Percentiles rank a stretch among this genome's conserved stretches.
These are phyloP conservation scores for Rubia balearica DNA, from an alignment of 305 asterid genomes.

Conservation along the genomic window DNA sequence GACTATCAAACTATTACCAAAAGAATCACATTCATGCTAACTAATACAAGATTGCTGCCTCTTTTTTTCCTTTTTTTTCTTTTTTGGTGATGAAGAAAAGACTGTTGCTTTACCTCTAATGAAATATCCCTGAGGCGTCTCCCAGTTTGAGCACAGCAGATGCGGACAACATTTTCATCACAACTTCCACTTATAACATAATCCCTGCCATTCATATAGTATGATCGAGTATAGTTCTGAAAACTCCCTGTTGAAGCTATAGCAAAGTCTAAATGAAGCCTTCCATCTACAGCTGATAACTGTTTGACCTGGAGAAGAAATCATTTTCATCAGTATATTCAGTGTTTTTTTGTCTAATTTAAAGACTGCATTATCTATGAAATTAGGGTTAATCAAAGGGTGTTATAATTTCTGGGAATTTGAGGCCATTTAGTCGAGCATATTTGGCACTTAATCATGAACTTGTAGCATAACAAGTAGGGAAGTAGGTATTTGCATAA, in stretches of 20 bases:
- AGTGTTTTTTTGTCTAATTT: conserved; percentile 11
- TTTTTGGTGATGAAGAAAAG: neutral
- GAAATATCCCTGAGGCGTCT: conserved; percentile 81
- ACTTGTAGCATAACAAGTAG: neutral
- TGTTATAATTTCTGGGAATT: neutral
- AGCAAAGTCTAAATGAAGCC: conserved; percentile 68
- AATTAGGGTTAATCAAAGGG: neutral
- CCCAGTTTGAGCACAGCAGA: conserved; percentile 93
- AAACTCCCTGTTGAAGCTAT: conserved; percentile 74
- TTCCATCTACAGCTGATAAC: conserved; percentile 84
- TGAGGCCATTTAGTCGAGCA: neutral
- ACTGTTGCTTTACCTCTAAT: conserved; percentile 51
- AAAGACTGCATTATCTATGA: neutral
- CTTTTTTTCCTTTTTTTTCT: too few relatives aligned
- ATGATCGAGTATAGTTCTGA: conserved; percentile 82
- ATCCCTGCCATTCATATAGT: conserved; percentile 88
- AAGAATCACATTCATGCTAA: neutral
- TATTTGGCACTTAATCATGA: neutral
- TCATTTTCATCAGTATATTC: neutral
- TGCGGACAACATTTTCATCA: conserved; percentile 84
- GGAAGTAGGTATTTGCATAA: neutral
- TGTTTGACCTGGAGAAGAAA: conserved; percentile 65
- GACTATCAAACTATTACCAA: neutral
- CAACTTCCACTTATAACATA: conserved; percentile 96
- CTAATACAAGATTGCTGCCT: neutral